A percentile compares a stretch with the other conserved stretches of the same genome.
These are phyloP conservation scores for Pichia kudriavzevii DNA, from an alignment of 1,139 yeast species.

Conservation along the genomic window DNA sequence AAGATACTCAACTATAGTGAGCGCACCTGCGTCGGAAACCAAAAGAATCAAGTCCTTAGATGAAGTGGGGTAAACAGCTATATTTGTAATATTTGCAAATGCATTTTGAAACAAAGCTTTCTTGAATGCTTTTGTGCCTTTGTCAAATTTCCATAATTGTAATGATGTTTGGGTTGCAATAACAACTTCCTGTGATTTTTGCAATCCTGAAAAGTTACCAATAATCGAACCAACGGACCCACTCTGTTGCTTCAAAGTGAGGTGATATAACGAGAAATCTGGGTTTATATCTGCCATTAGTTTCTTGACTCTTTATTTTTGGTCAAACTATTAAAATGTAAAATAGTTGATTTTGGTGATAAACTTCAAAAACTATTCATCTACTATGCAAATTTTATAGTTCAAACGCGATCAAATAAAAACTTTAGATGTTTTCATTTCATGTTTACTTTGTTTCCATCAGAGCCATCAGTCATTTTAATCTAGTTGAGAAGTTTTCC, in stretches of 20 bases:
- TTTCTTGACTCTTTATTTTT: too few species aligned
- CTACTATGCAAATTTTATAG: too few species aligned
- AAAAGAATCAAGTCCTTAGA: slow-evolving; percentile 53
- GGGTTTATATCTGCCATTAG: slow-evolving; percentile 28
- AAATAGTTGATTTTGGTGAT: too few species aligned
- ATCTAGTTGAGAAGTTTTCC: too few species aligned
- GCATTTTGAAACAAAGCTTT: slow-evolving; percentile 38
- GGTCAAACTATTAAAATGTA: too few species aligned
- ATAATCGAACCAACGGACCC: slow-evolving; percentile 46
- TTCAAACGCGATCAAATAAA: too few species aligned
- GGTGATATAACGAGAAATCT: slow-evolving; percentile 53
- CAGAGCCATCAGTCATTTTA: too few species aligned
- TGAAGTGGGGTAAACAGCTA: slow-evolving; percentile 48
- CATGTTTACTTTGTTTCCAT: too few species aligned
- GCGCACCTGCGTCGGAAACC: slow-evolving; percentile 75
- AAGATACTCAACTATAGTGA: slow-evolving; percentile 50
- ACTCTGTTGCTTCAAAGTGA: slow-evolving; percentile 55
- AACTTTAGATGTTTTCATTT: too few species aligned
- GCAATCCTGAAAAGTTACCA: slow-evolving; percentile 60
- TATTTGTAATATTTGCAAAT: slow-evolving; percentile 53
- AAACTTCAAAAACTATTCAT: too few species aligned
- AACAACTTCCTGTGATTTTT: slow-evolving; percentile 57
- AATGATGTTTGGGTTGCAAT: slow-evolving; percentile 48
- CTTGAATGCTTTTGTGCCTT: slow-evolving; percentile 48
- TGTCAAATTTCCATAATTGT: slow-evolving; percentile 46